A percentile compares a stretch with the other conserved stretches of the same genome.
These are phyloP conservation scores for Knufia fluminis DNA, from an alignment of 2,329 filamentous ascomycete species.

Conservation along the genomic window DNA sequence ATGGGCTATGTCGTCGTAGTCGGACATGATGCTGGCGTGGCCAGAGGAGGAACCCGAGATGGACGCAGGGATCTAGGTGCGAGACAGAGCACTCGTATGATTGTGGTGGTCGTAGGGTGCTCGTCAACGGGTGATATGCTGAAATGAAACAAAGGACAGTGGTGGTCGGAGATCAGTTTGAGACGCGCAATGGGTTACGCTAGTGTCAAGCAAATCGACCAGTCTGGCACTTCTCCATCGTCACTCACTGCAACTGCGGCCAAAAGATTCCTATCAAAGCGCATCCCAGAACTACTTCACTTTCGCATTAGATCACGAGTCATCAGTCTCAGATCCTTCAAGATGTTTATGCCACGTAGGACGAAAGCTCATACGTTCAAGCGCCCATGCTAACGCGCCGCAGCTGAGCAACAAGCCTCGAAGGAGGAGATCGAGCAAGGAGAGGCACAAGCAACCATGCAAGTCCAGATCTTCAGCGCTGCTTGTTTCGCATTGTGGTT, in stretches of 20 bases:
- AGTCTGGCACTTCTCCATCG: no score
- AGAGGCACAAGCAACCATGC: slow-evolving; percentile 40
- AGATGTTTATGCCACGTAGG: slow-evolving; percentile 6
- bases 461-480: slow-evolving; percentile 46
- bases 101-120: no score
- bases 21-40: slow-evolving; percentile 9
- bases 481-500: slow-evolving; percentile 52
- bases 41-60: background rate
- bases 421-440: slow-evolving; percentile 45
- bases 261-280: no score
- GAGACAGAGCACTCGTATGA: no score
- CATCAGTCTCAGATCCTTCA: slow-evolving; percentile 2
- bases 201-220: no score
- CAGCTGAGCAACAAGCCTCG: slow-evolving; percentile 28
- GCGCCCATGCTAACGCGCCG: slow-evolving; percentile 6
- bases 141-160: no score
- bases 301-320: background rate
- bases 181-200: no score
- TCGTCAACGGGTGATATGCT: no score
- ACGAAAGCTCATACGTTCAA: no score
- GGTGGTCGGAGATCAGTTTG: no score
- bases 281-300: background rate
- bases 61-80: background rate
- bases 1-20: slow-evolving; percentile 16
- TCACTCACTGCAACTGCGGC: no score